Base-by-base conservation (phyloP, 108 stramenopile genomes). In the Aureococcus anophagefferens region DNA sequence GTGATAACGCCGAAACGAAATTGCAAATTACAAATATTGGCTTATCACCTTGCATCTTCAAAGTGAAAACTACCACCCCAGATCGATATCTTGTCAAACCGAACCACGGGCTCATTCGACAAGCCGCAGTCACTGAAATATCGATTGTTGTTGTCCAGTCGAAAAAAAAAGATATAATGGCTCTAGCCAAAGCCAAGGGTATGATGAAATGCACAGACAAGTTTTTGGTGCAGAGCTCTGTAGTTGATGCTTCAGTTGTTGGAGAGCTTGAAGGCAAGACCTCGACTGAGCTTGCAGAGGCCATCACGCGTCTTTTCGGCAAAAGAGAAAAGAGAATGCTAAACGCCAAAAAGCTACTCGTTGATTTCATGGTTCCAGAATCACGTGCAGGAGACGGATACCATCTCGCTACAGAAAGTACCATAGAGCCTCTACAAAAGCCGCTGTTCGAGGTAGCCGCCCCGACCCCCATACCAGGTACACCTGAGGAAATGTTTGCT, bases 401-500 rank as follows among this genome's bases (percentile, higher is more conserved):
- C 13, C 40, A 44, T 44, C 40, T 44, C 40, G 9, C 9, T 44
- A 13, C 9, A 13, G 5, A 44, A 44, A 44, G 5, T 13, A 44
- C 40, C 40, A n/a, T n/a, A n/a, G n/a, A n/a, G n/a, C n/a, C n/a
- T n/a, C n/a, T n/a, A n/a, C n/a, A n/a, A n/a, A n/a, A n/a, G n/a
- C n/a, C n/a, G n/a, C n/a, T n/a, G n/a, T n/a, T n/a, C 13, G 40
- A 44, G 13, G 5, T 44, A 13, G 13, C 40, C 5, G 13, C 5
- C 40, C 13, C 40, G 13, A 44, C 9, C 5, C 4, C 11, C 7
- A 31, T 33, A 13, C 64, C 64, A 0, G 65, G 45, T 5, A 46
- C 35, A 30, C 33, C 66, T 15, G 72, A 67, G 35, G 67, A 4
- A 7, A 45, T 89, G 74, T 78, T 80, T 21, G 76, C 81, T 1